phyloP scores from a whole-genome alignment of 1,284 basidiomycete genomes.

The Chondrostereum purpureum region DNA sequence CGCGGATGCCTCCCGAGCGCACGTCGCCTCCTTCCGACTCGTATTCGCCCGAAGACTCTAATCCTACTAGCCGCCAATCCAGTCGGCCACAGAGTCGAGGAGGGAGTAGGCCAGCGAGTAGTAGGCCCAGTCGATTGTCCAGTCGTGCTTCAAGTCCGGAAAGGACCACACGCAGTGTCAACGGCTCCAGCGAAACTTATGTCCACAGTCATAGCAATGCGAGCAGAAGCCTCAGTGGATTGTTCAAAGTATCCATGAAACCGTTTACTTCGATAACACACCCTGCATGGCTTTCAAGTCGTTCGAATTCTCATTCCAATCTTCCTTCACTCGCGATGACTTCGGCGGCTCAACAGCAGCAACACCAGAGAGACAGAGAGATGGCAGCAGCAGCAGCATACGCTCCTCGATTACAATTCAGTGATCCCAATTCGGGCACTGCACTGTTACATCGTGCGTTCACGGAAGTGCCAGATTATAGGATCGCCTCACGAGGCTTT shows the following conservation, averaged over 20 bases:
- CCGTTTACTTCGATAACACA: conserved; percentile 40
- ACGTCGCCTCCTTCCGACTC: conserved; percentile 1
- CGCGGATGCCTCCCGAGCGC: conserved; percentile 12
- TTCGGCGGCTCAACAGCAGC: conserved; percentile 5
- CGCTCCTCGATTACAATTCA: conserved; percentile 14
- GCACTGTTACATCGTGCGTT: conserved; percentile 51
- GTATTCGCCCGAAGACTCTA: conserved; percentile 16
- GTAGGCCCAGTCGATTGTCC: conserved; percentile 35
- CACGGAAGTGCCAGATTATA: conserved; percentile 80
- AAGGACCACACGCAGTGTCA: conserved; percentile 17
- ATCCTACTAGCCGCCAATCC: conserved; percentile 22
- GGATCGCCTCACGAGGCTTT: conserved; percentile 74
- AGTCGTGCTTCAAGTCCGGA: conserved; percentile 49
- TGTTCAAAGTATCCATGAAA: conserved; percentile 60
- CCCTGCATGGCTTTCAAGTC: conserved; percentile 30
- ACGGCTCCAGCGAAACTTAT: conserved; percentile 35
- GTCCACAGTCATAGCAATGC: conserved; percentile 42
- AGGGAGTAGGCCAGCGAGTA: conserved; percentile 28
- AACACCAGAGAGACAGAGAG: conserved; percentile 8
- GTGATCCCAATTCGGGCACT: conserved; percentile 26
- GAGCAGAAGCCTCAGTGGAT: conserved; percentile 41
- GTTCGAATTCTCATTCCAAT: conserved; percentile 29
- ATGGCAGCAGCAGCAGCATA: neutral
- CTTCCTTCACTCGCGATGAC: conserved; percentile 18
- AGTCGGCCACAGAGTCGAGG: conserved; percentile 23